phyloP scores from a whole-genome alignment of 345 rosid species.

The Triadica sebifera region DNA sequence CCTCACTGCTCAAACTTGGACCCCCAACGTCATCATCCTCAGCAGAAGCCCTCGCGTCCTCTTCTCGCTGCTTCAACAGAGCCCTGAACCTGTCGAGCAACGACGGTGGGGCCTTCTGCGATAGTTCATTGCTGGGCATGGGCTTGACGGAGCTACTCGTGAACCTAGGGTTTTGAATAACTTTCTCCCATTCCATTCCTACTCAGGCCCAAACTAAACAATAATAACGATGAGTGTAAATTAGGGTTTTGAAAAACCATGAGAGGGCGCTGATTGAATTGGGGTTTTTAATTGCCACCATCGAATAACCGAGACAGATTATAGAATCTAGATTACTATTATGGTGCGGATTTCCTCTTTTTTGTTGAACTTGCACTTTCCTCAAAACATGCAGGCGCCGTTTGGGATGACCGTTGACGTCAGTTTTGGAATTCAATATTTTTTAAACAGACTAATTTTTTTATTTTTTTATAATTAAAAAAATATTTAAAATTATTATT shows the following conservation, averaged over 20 bases:
- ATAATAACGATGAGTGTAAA: neutral
- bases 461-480: too few species aligned
- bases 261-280: neutral
- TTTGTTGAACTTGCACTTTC: too few species aligned
- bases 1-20: constrained; percentile 26
- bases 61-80: constrained; percentile 61
- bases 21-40: constrained; percentile 26
- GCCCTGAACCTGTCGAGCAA: constrained; percentile 62
- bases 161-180: constrained; percentile 6
- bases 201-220: neutral
- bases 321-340: neutral
- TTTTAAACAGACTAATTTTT: too few species aligned
- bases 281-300: constrained; percentile 8
- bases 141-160: neutral
- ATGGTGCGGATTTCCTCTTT: neutral
- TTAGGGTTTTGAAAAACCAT: constrained; percentile 17
- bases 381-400: too few species aligned
- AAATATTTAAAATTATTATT: too few species aligned
- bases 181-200: constrained; percentile 4
- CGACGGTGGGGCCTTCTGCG: constrained; percentile 47
- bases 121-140: neutral
- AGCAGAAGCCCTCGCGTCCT: constrained; percentile 31
- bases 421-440: too few species aligned
- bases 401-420: too few species aligned
- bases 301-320: neutral